Conservation (phyloP, 352 stramenopile species). For the Globisporangium radiosum region DNA sequence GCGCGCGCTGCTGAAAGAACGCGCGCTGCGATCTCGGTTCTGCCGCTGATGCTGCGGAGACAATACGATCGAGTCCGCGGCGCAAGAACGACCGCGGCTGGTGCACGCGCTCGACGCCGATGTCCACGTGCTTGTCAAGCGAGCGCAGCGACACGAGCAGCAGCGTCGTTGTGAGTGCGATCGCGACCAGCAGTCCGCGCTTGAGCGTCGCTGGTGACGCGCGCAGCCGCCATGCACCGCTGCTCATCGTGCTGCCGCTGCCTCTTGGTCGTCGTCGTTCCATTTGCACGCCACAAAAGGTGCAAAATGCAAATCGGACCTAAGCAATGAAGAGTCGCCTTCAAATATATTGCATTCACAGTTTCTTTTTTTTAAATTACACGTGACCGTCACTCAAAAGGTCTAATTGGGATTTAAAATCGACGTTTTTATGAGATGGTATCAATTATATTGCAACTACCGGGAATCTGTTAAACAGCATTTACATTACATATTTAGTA, state of each 20-base stretch:
- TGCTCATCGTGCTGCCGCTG: not conserved
- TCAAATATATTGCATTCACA: too few species aligned
- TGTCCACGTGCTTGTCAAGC: not conserved
- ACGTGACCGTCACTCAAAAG: too few species aligned
- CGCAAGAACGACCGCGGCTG: not conserved
- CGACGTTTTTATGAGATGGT: too few species aligned
- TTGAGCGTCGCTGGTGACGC: not conserved
- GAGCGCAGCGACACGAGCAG: not conserved
- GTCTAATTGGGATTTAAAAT: too few species aligned
- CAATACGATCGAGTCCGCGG: not conserved
- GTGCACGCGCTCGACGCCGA: not conserved
- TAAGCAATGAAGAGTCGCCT: too few species aligned
- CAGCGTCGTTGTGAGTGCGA: not conserved
- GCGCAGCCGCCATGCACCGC: not conserved
- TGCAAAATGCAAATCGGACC: too few species aligned
- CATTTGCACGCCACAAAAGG: too few species aligned
- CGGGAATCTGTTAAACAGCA: too few species aligned
- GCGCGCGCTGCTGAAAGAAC: slow-evolving; percentile 16
- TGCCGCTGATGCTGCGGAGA: not conserved
- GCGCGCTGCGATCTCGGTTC: slow-evolving; percentile 10
- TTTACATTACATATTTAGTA: too few species aligned
- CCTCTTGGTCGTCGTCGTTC: too few species aligned
- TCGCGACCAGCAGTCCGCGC: not conserved
- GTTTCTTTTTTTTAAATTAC: too few species aligned
- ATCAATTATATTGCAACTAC: too few species aligned